These are phyloP conservation scores for Neurospora sp. DNA, from an alignment of 495 filamentous ascomycete species.

Conservation along the genomic window DNA sequence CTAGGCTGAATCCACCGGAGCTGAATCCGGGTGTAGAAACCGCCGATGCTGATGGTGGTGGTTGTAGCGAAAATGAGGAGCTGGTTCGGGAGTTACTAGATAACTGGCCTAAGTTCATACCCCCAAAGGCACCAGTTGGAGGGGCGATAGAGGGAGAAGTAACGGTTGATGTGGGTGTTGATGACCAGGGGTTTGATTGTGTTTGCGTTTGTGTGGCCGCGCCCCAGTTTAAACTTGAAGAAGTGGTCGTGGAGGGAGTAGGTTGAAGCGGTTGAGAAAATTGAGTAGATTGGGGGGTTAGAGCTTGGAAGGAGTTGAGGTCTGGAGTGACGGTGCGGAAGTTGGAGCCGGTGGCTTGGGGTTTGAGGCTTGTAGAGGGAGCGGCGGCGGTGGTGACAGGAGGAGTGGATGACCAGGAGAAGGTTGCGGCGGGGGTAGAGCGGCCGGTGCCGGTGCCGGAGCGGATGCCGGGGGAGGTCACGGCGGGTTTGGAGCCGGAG, in stretches of 20 bases:
- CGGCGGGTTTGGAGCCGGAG: slow-evolving; percentile 12
- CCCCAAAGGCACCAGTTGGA: slow-evolving; percentile 13
- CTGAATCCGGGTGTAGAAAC: background rate
- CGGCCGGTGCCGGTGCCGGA: slow-evolving; percentile 12
- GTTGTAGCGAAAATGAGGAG: slow-evolving; percentile 37
- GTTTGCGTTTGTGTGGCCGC: slow-evolving; percentile 7
- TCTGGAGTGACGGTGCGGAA: slow-evolving; percentile 50
- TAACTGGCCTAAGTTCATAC: slow-evolving; percentile 29
- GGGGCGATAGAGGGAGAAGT: slow-evolving; percentile 5
- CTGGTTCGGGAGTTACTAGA: slow-evolving; percentile 10
- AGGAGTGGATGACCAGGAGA: slow-evolving; percentile 51
- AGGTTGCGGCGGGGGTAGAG: slow-evolving; percentile 31
- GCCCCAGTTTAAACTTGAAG: slow-evolving; percentile 26
- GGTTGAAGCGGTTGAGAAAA: slow-evolving; percentile 44
- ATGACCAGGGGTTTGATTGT: slow-evolving; percentile 20
- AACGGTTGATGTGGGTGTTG: slow-evolving; percentile 12
- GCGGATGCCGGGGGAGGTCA: slow-evolving; percentile 12
- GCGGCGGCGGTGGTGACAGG: slow-evolving; percentile 17
- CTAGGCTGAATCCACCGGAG: slow-evolving; percentile 28
- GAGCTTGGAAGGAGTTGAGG: slow-evolving; percentile 32
- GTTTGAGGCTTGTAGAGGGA: slow-evolving; percentile 10
- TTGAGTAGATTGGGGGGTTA: slow-evolving; percentile 43
- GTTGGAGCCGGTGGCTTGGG: slow-evolving; percentile 25
- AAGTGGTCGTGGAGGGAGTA: background rate
- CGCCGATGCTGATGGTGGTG: slow-evolving; percentile 30